Evolutionary conservation across 176 grass and related monocot genomes (phyloP).

Genomic region (Lolium rigidum): DNA sequence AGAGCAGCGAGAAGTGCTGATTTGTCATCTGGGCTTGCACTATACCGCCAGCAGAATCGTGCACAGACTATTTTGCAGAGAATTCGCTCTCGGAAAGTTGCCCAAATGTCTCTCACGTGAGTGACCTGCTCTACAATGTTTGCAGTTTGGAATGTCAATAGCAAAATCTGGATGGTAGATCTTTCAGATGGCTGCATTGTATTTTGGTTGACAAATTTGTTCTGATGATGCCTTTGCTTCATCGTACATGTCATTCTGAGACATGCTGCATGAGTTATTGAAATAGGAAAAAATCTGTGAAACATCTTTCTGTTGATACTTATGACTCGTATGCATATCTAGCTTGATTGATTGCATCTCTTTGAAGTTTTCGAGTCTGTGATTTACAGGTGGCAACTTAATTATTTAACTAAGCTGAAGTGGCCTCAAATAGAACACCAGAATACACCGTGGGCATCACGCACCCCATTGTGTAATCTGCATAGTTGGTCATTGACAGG

Average conservation of each 20-base stretch:
- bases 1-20: constrained; percentile 56
- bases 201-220: constrained; percentile 48
- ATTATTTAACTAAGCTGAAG: constrained; percentile 89
- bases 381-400: constrained; percentile 95
- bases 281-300: constrained; percentile 37
- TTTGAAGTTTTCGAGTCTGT: constrained; percentile 65
- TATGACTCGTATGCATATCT: constrained; percentile 30
- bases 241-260: constrained; percentile 47
- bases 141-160: constrained; percentile 49
- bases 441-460: constrained; percentile 87
- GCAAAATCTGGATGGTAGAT: constrained; percentile 47
- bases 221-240: constrained; percentile 49
- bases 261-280: constrained; percentile 43
- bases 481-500: constrained; percentile 78
- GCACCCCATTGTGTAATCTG: constrained; percentile 68
- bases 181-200: constrained; percentile 50
- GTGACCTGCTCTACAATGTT: constrained; percentile 71
- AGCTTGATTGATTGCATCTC: constrained; percentile 39
- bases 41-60: constrained; percentile 85
- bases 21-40: constrained; percentile 67
- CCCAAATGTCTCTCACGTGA: constrained; percentile 98
- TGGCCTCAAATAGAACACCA: constrained; percentile 80
- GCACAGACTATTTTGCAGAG: constrained; percentile 88
- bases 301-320: constrained; percentile 32
- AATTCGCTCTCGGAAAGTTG: constrained; percentile 81